Evolutionary conservation across 345 rosid species (phyloP), one percentile per base, ranked within the genome.

Genomic region (Populus euphratica): DNA sequence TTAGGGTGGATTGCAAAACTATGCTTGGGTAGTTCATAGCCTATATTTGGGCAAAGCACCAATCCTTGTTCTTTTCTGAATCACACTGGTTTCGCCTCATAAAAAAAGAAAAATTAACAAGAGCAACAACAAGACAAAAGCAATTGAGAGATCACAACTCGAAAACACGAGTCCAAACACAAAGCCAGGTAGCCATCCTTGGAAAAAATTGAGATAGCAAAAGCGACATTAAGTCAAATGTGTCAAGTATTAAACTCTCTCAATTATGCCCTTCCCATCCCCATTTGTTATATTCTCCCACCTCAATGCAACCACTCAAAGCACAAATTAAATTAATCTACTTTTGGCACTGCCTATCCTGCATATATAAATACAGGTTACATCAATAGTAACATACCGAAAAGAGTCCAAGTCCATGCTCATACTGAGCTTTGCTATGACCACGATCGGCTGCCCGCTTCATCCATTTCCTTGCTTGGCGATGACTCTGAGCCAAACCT

Each of bases 361-460:
- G 36, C 1, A 31, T 25, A 49, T 33, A 49, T 70, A 50, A 80
- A 35, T 21, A 73, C 2, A 13, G 61, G 72, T 35, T 9, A 29
- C 50, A 72, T 13, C 68, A 66, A 25, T n/a, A 47, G 36, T 33
- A 13, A 77, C 89, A 31, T 90, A 93, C 99, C 4, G 97, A 88
- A 61, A 93, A 93, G 8, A 96, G 87, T 50, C 88, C 74, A 82
- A 92, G 97, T 31, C 99, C 99, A 44, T 90, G 94, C 79, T 96
- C 98, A 67, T 85, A 90, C 69, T 96, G 97, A 74, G 98, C 98
- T 88, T 88, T 93, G 79, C 92, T 81, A 72, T 93, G 98, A 72
- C 94, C 96, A 10, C 77, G 86, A 86, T 92, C 97, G 44, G 98
- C 99, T 74, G 98, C 99, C 41, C 89, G 86, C 83, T 89, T 92